Evolutionary conservation across 2,329 filamentous ascomycete species (phyloP), one percentile per base, ranked within the genome.

Genomic region (Aureobasidium melanogenum): DNA sequence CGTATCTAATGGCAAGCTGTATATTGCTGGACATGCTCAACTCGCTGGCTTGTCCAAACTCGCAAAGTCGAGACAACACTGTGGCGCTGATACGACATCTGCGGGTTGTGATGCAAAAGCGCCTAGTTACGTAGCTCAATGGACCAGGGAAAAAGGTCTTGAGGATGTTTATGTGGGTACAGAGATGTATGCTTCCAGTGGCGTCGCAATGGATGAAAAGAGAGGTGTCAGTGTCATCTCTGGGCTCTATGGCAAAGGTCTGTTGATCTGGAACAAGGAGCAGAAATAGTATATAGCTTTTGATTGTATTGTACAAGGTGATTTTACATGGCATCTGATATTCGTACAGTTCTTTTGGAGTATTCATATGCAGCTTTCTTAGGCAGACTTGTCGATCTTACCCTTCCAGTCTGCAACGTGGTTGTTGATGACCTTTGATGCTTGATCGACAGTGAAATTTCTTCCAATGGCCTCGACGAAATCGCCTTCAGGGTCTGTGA

Each of bases 401-500:
- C 81, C 80, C 71, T 81, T 83, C 87, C 87, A 89, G 71, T 90
- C 87, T 51, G 87, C 87, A 72, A 97, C 88, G 75, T 99, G 94
- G 64, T 88, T 87, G 63, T 88, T 75, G 60, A 99, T 97, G 62
- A 97, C 79, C 75, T 86, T 86, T 7, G 92, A 89, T 1, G 87
- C 94, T 69, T 90, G 84, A 64, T 94, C 87, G 0, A 93, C 90
- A 44, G 90, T 96, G 76, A 97, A 92, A 76, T 99, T 94, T 64
- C 94, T 82, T 19, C 94, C 94, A 70, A 99, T 86, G 14, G 92
- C 95, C 79, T 99, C 95, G 30, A 99, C 93, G 74, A 99, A 99
- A 74, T 99, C 92, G 22, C 93, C 93, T 68, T 97, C 92, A 0
- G 94, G 94, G 73, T 97, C 94, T 86, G 68, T 28, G 19, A 14